A percentile compares a stretch with the other conserved stretches of the same genome.
These are phyloP conservation scores for Podila horticola DNA, from an alignment of 192 early-diverging fungal genomes.

Conservation along the genomic window DNA sequence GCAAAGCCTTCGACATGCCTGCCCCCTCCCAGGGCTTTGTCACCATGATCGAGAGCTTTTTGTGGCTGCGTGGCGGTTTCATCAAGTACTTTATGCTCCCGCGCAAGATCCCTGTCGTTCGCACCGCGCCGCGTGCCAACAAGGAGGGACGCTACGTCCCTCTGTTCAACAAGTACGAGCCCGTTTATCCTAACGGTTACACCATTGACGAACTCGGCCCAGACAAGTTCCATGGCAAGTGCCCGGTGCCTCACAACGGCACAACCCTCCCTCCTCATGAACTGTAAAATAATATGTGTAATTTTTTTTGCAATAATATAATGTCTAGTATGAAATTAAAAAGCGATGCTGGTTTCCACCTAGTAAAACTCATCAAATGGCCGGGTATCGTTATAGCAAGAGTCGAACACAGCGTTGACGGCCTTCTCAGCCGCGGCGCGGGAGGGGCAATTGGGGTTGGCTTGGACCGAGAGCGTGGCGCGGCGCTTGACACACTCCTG, in stretches of 20 bases:
- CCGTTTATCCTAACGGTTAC: slow-evolving; percentile 41
- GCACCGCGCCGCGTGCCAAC: slow-evolving; percentile 31
- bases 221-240: slow-evolving; percentile 31
- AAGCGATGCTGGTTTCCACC: slow-evolving; percentile 4
- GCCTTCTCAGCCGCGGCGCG: slow-evolving; percentile 85
- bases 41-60: background rate
- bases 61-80: slow-evolving; percentile 22
- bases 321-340: too few relatives aligned
- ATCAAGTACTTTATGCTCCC: slow-evolving; percentile 46
- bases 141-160: slow-evolving; percentile 33
- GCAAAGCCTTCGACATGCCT: slow-evolving; percentile 22
- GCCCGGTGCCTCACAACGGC: slow-evolving; percentile 10
- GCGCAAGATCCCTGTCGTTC: slow-evolving; percentile 4
- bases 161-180: slow-evolving; percentile 30
- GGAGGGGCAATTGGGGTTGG: slow-evolving; percentile 80
- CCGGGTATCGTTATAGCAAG: slow-evolving; percentile 93
- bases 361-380: slow-evolving; percentile 96
- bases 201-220: slow-evolving; percentile 44
- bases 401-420: slow-evolving; percentile 87
- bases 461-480: slow-evolving; percentile 79
- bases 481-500: slow-evolving; percentile 90
- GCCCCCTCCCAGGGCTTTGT: background rate
- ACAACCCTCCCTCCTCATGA: too few relatives aligned
- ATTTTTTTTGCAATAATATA: too few relatives aligned
- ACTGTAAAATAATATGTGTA: too few relatives aligned